phyloP scores from a whole-genome alignment of 352 stramenopile genomes.

The Pythium rhizo-oryzae region DNA sequence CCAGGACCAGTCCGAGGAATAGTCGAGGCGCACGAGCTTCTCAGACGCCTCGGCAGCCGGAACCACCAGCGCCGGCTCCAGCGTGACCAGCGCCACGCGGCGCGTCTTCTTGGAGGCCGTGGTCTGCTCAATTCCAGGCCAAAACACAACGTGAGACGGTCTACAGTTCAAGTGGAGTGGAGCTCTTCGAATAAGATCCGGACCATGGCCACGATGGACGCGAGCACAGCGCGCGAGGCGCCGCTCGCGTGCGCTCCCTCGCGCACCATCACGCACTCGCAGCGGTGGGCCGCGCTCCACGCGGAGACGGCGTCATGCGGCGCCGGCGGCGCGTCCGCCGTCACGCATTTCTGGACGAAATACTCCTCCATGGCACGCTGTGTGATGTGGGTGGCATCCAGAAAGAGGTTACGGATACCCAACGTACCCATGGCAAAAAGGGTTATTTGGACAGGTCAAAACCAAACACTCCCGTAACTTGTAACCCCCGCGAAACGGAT shows the following conservation, averaged over 20 bases:
- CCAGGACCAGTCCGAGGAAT: constrained; percentile 33
- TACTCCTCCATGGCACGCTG: constrained; percentile 54
- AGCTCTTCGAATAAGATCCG: background rate
- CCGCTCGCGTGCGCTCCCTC: constrained; percentile 57
- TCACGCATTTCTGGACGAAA: constrained; percentile 71
- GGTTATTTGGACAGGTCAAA: background rate
- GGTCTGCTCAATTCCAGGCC: constrained; percentile 8
- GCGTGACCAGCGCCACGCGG: constrained; percentile 6
- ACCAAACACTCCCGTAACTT: no score
- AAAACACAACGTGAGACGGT: background rate
- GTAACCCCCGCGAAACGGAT: background rate
- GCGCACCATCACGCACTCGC: constrained; percentile 66
- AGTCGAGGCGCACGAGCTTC: constrained; percentile 53
- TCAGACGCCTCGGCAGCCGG: constrained; percentile 27
- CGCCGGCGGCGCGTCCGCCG: constrained; percentile 35
- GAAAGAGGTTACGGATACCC: no score
- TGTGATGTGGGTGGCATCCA: background rate
- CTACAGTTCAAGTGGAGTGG: no score
- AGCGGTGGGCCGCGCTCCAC: constrained; percentile 38
- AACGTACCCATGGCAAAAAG: background rate
- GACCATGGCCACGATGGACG: constrained; percentile 49
- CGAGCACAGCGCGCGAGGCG: constrained; percentile 56
- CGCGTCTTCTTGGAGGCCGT: constrained; percentile 24
- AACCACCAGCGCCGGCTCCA: constrained; percentile 15
- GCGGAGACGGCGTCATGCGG: constrained; percentile 17